Evolutionary conservation across 208 protist species (phyloP).

Genomic region (Chromosphaera perkinsii): DNA sequence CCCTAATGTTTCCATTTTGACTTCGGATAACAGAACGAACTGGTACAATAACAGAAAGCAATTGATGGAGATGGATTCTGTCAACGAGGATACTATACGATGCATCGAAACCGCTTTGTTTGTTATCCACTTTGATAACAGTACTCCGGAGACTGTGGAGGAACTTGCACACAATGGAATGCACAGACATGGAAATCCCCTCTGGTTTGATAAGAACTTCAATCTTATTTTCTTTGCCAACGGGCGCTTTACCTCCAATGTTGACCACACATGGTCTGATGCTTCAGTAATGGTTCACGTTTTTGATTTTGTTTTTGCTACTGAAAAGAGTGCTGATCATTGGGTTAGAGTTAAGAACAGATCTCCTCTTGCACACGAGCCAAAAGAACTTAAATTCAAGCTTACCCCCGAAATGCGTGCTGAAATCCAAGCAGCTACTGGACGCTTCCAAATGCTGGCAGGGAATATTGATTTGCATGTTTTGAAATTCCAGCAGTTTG

Average conservation of each 20-base stretch:
- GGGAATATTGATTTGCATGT: slow-evolving; percentile 44
- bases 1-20: not conserved
- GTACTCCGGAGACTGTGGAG: not conserved
- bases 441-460: too few relatives aligned
- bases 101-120: slow-evolving; percentile 11
- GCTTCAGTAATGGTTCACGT: not conserved
- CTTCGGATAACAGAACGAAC: not conserved
- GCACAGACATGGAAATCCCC: not conserved
- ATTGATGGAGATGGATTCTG: not conserved
- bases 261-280: slow-evolving; percentile 2
- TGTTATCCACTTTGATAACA: not conserved
- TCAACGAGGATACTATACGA: not conserved
- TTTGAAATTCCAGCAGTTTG: slow-evolving; percentile 28
- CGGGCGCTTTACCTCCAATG: not conserved
- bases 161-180: not conserved
- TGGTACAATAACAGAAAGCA: not conserved
- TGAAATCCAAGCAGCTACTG: too few relatives aligned
- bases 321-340: not conserved
- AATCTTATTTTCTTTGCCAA: slow-evolving; percentile 15
- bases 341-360: too few relatives aligned
- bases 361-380: too few relatives aligned
- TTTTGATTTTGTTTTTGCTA: not conserved
- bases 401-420: too few relatives aligned
- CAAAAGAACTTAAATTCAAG: too few relatives aligned
- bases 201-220: slow-evolving; percentile 25